Base-by-base conservation (phyloP, 2,329 filamentous ascomycete species). In the Xylaria sp. region DNA sequence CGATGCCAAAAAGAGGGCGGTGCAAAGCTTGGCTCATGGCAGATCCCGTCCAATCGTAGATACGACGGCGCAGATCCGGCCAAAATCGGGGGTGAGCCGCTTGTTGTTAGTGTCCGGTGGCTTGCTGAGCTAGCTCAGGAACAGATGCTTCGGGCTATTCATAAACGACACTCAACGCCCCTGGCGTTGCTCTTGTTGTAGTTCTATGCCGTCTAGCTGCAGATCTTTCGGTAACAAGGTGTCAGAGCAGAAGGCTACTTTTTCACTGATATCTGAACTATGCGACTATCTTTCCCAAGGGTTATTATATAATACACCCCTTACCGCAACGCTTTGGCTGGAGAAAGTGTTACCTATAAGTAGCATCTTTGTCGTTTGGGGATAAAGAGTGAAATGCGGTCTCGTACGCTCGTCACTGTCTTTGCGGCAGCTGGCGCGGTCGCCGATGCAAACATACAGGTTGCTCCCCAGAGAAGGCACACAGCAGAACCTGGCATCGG, bases 11-110 rank as follows among this genome's bases (percentile, higher is more conserved):
- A 3, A 33, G 8, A 23, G 15, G 54, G 42, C 54, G 35, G 37
- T 62, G 55, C 49, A 50, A 21, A n/a, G n/a, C n/a, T 25, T 42
- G 46, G 28, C 46, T 31, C 23, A n/a, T 14, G 14, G 19, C n/a
- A 31, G 4, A 28, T 9, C 12, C 19, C 33, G 14, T 21, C 4
- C 15, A 15, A 37, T 11, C 35, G 3, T 46, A 8, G 35, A 37
- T 45, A 35, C 42, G 14, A 11, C 66, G 58, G 0, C 69, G 70
- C 4, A 70, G 67, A 8, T 72, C 67, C 6, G 70, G 66, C n/a
- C 69, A 71, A 42, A 69, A 45, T 14, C 38, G 28, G 28, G 28
- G 40, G 38, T 31, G 12, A 42, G 28, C 11, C 14, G 52, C 25
- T n/a, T 47, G 21, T 35, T 57, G 19, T 15, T 21, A 37, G 35